phyloP scores from a whole-genome alignment of 225 moss, liverwort and hornwort genomes.

The Rhytidiadelphus loreus region DNA sequence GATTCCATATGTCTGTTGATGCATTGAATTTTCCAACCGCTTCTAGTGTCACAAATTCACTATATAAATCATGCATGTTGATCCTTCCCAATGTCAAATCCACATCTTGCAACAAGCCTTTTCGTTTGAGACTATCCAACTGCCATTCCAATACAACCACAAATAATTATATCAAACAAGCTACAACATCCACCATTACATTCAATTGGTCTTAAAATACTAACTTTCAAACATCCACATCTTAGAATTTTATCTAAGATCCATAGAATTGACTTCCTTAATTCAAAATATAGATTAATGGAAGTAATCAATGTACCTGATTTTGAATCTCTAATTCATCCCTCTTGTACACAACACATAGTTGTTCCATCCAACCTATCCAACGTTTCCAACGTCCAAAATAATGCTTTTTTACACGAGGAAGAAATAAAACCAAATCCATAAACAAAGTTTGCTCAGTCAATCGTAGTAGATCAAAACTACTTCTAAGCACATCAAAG shows the following conservation, averaged over 20 bases:
- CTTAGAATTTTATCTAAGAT: background rate
- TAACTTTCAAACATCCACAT: background rate
- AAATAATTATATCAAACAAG: background rate
- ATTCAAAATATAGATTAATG: background rate
- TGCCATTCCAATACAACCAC: background rate
- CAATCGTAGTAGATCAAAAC: background rate
- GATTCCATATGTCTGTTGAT: background rate
- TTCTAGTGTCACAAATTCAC: background rate
- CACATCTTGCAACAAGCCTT: background rate
- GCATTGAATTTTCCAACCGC: background rate
- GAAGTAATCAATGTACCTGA: background rate
- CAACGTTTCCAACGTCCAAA: background rate
- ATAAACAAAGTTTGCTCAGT: background rate
- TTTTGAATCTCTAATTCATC: background rate
- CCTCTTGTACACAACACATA: background rate
- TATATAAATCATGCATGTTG: background rate
- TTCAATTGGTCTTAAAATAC: background rate
- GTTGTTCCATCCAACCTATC: background rate
- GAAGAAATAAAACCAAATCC: background rate
- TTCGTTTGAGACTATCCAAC: background rate
- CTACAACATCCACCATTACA: background rate
- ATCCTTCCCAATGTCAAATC: background rate
- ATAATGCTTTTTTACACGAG: background rate
- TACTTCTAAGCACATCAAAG: background rate
- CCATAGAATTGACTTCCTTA: background rate